Base-by-base conservation (phyloP, 768 basidiomycete species). In the Amanita jacksonii region DNA sequence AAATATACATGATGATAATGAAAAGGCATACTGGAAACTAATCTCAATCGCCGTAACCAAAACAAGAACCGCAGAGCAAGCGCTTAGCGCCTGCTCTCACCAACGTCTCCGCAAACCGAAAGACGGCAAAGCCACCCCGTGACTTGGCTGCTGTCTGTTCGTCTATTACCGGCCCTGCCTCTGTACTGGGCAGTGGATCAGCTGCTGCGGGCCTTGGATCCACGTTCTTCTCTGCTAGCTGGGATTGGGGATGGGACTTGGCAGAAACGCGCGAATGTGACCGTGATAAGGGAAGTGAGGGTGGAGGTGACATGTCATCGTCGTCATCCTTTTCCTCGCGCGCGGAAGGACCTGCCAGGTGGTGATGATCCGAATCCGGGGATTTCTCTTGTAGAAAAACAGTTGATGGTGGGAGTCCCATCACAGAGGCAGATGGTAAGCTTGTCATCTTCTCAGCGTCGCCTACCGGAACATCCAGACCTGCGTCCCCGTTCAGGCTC, bases 61-160 rank as follows among this genome's bases (percentile, higher is more conserved):
- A 36, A 28, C 43, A 43, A 16, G 43, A 16, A 9, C 43, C 34
- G 18, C 43, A 43, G 7, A 43, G 8, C 38, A 38, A 24, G n/a
- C 25, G 33, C 34, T 36, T 43, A 15, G 23, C 34, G 16, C 43
- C 43, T 20, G 7, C 43, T 23, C 25, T 36, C 8, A 34, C 43
- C 20, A 43, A 35, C 43, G 43, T 28, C 23, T 43, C 43, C 12
- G 43, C 43, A 23, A 43, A 8, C 15, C 43, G 43, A 27, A 43
- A 25, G 4, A 43, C 27, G 7, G 15, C 43, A 35, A 35, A 43
- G 23, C 43, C 24, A 20, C 22, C 32, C 2, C 34, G 43, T 15
- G 43, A 35, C 16, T 35, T 24, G 5, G 23, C 34, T 8, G 43
- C 43, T 32, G 43, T 43, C 23, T 43, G 32, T 24, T 19, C 34